phyloP scores from a whole-genome alignment of 1,284 basidiomycete genomes.

The Austroboletus novae-zelandiae region DNA sequence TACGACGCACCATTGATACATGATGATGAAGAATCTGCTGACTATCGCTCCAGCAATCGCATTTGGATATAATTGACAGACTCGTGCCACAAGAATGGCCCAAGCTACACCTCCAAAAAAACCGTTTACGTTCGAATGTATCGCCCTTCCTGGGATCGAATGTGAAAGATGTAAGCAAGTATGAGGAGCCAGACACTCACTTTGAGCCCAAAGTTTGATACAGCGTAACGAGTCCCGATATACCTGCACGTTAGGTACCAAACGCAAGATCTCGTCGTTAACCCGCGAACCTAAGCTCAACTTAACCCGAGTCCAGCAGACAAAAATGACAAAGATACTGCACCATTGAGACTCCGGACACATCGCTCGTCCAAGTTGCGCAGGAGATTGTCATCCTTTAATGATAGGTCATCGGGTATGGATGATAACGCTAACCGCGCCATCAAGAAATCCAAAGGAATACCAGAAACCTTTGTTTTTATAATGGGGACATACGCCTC shows the following conservation, averaged over 20 bases:
- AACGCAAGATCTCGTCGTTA: slow-evolving; percentile 92
- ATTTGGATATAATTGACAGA: slow-evolving; percentile 98
- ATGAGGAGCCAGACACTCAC: slow-evolving; percentile 46
- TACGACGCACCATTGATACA: slow-evolving; percentile 84
- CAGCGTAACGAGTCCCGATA: slow-evolving; percentile 94
- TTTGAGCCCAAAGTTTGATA: slow-evolving; percentile 97
- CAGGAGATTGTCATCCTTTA: slow-evolving; percentile 90
- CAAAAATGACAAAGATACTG: slow-evolving; percentile 1
- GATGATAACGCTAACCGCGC: slow-evolving; percentile 80
- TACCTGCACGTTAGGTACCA: slow-evolving; percentile 93
- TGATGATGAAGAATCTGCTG: slow-evolving; percentile 95
- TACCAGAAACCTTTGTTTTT: slow-evolving; percentile 87
- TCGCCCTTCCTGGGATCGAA: slow-evolving; percentile 71
- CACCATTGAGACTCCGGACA: slow-evolving; percentile 92
- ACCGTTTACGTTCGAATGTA: slow-evolving; percentile 98
- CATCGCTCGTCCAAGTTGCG: slow-evolving; percentile 94
- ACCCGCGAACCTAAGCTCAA: slow-evolving; percentile 81
- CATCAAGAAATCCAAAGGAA: slow-evolving; percentile 94
- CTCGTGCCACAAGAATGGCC: slow-evolving; percentile 97
- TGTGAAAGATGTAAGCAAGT: slow-evolving; percentile 9
- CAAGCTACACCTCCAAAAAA: slow-evolving; percentile 98
- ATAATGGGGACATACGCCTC: slow-evolving; percentile 97
- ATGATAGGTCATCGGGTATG: slow-evolving; percentile 88
- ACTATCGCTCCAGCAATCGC: slow-evolving; percentile 94
- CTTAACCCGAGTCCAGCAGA: slow-evolving; percentile 9